A percentile compares a stretch with the other conserved stretches of the same genome.
These are phyloP conservation scores for Leccinum arenicola DNA, from an alignment of 768 basidiomycete genomes.

Conservation along the genomic window DNA sequence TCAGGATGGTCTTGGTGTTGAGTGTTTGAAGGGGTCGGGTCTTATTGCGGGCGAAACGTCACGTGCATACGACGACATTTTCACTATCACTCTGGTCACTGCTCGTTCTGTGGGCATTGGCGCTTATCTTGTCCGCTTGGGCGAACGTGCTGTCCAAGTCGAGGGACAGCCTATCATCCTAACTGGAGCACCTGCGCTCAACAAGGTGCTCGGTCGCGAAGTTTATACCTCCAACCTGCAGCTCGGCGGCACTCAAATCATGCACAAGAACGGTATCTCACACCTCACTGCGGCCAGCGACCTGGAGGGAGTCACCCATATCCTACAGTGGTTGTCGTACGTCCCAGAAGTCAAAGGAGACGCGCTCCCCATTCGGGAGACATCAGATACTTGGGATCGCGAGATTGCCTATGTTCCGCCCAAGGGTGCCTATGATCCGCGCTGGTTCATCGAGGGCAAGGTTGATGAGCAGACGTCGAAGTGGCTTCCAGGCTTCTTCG, in stretches of 20 bases:
- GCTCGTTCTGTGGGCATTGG: constrained; percentile 99
- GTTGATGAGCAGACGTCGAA: constrained; percentile 72
- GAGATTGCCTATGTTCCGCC: constrained; percentile 87
- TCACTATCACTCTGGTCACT: constrained; percentile 98
- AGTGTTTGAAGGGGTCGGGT: constrained; percentile 93
- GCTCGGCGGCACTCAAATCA: constrained; percentile 99
- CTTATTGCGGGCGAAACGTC: constrained; percentile 99
- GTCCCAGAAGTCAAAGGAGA: constrained; percentile 82
- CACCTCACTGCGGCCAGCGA: constrained; percentile 95
- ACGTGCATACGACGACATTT: constrained; percentile 98
- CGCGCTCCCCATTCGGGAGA: constrained; percentile 73
- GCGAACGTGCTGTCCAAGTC: constrained; percentile 96
- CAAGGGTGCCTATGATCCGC: constrained; percentile 93
- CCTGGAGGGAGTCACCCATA: constrained; percentile 91
- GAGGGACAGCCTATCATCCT: constrained; percentile 99
- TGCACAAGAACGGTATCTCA: constrained; percentile 99
- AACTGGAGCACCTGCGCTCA: constrained; percentile 93
- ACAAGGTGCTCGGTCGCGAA: constrained; percentile 98
- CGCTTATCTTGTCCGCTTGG: constrained; percentile 96
- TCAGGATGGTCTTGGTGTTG: constrained; percentile 97
- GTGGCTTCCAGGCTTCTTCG: constrained; percentile 92
- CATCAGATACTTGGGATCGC: constrained; percentile 85
- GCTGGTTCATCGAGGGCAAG: constrained; percentile 98
- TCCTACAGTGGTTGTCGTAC: constrained; percentile 93
- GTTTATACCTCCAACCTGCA: constrained; percentile 99